phyloP scores from a whole-genome alignment of 2,329 filamentous ascomycete genomes.

The Fusarium sterilihyphosum region DNA sequence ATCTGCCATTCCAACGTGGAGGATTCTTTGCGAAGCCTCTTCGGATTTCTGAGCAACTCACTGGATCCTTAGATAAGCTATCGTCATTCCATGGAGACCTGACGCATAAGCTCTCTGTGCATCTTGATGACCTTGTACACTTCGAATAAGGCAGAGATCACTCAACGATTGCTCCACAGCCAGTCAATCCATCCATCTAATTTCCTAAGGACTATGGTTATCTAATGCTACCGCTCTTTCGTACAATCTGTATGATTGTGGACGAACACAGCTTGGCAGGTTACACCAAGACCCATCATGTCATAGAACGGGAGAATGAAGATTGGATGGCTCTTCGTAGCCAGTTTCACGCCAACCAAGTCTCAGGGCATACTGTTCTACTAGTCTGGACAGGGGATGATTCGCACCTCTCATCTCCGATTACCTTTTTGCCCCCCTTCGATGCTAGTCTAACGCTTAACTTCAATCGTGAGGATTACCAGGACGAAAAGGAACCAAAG shows the following conservation, averaged over 20 bases:
- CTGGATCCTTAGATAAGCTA: neutral
- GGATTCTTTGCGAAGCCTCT: neutral
- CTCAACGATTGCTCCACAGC: too few species aligned
- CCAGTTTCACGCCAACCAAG: neutral
- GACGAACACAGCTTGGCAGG: neutral
- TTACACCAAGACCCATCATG: neutral
- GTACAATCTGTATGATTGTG: neutral
- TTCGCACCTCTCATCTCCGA: neutral
- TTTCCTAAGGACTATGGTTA: neutral
- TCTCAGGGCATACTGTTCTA: neutral
- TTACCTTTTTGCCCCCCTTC: neutral
- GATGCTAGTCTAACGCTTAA: neutral
- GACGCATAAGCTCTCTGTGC: neutral
- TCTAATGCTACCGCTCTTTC: neutral
- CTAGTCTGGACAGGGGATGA: neutral
- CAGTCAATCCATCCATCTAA: neutral
- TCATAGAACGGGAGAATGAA: neutral
- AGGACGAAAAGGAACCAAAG: neutral
- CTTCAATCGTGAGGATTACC: neutral
- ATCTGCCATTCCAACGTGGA: slow-evolving; percentile 1
- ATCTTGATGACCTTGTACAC: neutral
- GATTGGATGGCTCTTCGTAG: neutral
- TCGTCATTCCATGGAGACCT: neutral
- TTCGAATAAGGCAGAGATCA: neutral
- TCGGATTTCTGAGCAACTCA: neutral